These are phyloP conservation scores for Cornus florida DNA, from an alignment of 148 eudicot genomes.

Conservation along the genomic window DNA sequence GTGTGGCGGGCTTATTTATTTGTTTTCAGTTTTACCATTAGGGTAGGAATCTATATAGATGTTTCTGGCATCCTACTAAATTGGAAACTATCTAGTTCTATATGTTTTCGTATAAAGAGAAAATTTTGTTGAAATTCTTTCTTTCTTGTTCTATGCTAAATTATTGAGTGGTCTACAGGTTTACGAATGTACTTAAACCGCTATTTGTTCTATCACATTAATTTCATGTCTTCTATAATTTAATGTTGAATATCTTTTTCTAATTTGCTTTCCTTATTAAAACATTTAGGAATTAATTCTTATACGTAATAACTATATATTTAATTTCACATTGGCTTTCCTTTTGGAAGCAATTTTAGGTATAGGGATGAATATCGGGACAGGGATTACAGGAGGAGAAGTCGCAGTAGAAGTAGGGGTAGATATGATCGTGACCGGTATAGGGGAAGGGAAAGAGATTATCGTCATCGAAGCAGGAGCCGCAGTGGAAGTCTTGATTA, in stretches of 20 bases:
- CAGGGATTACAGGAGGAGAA: slow-evolving; percentile 56
- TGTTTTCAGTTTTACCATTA: too few relatives aligned
- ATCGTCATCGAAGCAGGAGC: slow-evolving; percentile 60
- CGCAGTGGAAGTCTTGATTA: slow-evolving; percentile 69
- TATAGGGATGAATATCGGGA: slow-evolving; percentile 61
- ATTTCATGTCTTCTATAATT: neutral
- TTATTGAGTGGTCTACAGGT: too few relatives aligned
- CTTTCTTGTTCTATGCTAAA: too few relatives aligned
- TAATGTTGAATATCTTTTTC: neutral
- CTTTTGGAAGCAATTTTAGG: slow-evolving; percentile 21
- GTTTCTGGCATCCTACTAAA: too few relatives aligned
- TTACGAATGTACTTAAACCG: too few relatives aligned
- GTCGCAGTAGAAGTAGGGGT: slow-evolving; percentile 75
- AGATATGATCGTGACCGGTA: slow-evolving; percentile 63
- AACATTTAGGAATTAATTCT: neutral
- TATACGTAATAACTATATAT: neutral
- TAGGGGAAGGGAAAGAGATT: slow-evolving; percentile 62
- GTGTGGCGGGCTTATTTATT: too few relatives aligned
- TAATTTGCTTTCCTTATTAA: neutral
- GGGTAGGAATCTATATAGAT: too few relatives aligned
- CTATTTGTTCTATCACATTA: too few relatives aligned
- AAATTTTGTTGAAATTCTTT: too few relatives aligned
- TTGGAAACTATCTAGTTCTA: too few relatives aligned
- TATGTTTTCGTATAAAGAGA: too few relatives aligned
- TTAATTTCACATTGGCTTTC: neutral